Evolutionary conservation across 192 early-diverging fungal species (phyloP).

Genomic region (Phlyctochytrium bullatum): DNA sequence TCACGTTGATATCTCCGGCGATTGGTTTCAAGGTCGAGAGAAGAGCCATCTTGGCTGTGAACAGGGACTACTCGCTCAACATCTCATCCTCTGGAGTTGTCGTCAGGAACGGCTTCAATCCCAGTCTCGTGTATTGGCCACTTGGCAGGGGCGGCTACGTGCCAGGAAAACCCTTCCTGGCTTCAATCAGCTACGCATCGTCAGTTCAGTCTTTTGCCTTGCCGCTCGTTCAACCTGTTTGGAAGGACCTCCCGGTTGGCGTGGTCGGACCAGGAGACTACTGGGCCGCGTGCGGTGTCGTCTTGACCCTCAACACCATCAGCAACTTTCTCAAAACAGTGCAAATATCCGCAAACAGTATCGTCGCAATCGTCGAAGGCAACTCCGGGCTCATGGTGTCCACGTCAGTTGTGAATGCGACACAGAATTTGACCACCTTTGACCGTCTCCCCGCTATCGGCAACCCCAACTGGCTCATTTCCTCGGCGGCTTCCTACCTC

Average conservation of each 20-base stretch:
- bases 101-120: not conserved
- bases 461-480: slow-evolving; percentile 4
- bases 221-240: not conserved
- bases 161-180: not conserved
- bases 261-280: not conserved
- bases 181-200: not conserved
- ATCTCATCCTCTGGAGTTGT: not conserved
- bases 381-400: slow-evolving; percentile 1
- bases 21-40: no score
- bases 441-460: not conserved
- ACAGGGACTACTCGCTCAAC: not conserved
- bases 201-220: not conserved
- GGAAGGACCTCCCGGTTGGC: not conserved
- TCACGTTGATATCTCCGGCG: no score
- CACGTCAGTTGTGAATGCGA: not conserved
- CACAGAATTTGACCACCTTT: not conserved
- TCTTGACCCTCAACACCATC: not conserved
- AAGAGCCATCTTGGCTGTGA: not conserved
- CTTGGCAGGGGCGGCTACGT: not conserved
- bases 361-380: slow-evolving; percentile 6
- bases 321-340: not conserved
- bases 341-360: not conserved
- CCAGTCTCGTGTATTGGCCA: not conserved
- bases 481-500: not conserved
- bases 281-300: not conserved